Evolutionary conservation across 352 stramenopile species (phyloP), one percentile per base, ranked within the genome.

Genomic region (Pythium vanterpoolii): DNA sequence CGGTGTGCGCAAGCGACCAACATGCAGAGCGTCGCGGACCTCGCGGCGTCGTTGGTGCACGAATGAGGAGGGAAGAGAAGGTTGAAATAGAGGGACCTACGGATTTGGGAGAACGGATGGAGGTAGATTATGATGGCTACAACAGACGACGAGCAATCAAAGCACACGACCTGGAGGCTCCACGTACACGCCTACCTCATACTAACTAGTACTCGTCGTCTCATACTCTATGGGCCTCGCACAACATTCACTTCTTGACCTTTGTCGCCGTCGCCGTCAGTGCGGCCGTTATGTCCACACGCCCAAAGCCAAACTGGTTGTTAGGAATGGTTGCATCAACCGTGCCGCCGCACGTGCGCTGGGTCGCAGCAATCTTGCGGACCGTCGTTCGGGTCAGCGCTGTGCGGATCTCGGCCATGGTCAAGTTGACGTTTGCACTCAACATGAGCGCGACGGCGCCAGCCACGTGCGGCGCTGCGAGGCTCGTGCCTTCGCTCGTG

Each of bases 1-100:
- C 79, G 79, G 31, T 90, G 79, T 56, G 73, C 74, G 9, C 30
- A 55, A 4, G 79, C 77, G 50, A 87, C 79, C 9, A 56, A 78
- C 49, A 48, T 86, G 21, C 30, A 62, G 10, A 86, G 67, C 38
- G 71, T 87, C 61, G 50, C 38, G 10, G 77, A 86, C 52, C 60
- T 90, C 28, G 74, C 76, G 19, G 68, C 66, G 26, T 60, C 48
- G 52, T 56, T 89, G 18, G 71, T 86, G 27, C 55, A 80, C 30
- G 66, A 87, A 27, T 62, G n/a, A n/a, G n/a, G n/a, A n/a, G n/a
- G n/a, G n/a, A n/a, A n/a, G n/a, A n/a, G n/a, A n/a, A n/a, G n/a
- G n/a, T n/a, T n/a, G n/a, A n/a, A n/a, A n/a, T n/a, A n/a, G n/a
- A n/a, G n/a, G n/a, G n/a, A n/a, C n/a, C n/a, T n/a, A n/a, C n/a